Base-by-base conservation (phyloP, 768 basidiomycete species). In the Cystofilobasidium capitatum region DNA sequence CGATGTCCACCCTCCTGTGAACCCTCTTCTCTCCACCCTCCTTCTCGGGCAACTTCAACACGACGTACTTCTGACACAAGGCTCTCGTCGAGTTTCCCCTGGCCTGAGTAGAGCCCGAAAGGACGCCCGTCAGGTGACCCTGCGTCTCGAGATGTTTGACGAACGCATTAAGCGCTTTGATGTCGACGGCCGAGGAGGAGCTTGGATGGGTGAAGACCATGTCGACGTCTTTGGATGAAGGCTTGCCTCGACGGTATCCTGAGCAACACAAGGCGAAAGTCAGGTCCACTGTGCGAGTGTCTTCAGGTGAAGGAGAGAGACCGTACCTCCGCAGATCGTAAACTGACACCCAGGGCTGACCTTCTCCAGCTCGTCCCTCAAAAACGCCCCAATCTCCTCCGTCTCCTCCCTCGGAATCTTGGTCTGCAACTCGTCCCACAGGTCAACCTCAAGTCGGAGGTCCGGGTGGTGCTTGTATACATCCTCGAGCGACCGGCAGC, bases 231-330 rank as follows among this genome's bases (percentile, higher is more conserved):
- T 87, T 89, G 73, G 86, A 88, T 67, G 84, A 77, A 2, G 78
- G 73, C 75, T 94, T 94, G 1, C 92, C 92, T 65, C 92, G 80
- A 36, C 93, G 84, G 77, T 92, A 89, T 7, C 91, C 63, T 91
- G 64, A 12, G 8, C 14, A 20, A 17, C 55, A 36, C 33, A 17
- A n/a, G 45, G 22, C 14, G 35, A 40, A 26, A 24, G 58, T 7
- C 14, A 36, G 59, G 35, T n/a, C n/a, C n/a, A n/a, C n/a, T n/a
- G n/a, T n/a, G n/a, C n/a, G n/a, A n/a, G n/a, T n/a, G n/a, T n/a
- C n/a, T n/a, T n/a, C n/a, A n/a, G n/a, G n/a, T n/a, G n/a, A 49
- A 24, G 40, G 14, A 14, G 62, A n/a, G 2, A 36, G 22, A 31
- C 42, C 84, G 70, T 60, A 88, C 89, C 88, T 72, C 91, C 92